Base-by-base conservation (phyloP, 2,329 filamentous ascomycete species). In the Aspergillus costaricaensis region DNA sequence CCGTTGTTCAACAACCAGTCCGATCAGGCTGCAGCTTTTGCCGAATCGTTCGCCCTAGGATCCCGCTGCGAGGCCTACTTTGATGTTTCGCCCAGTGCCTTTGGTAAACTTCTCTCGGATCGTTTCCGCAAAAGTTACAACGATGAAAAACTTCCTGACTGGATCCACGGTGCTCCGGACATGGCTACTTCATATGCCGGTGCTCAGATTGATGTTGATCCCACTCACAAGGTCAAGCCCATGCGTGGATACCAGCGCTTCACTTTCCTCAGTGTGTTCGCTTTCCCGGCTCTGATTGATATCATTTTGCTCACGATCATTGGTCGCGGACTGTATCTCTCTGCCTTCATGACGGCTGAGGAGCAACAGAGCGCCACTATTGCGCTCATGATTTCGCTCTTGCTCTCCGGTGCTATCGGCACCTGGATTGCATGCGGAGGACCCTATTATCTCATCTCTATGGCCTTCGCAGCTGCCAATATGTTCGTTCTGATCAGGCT, bases 51-150 rank as follows among this genome's bases (percentile, higher is more conserved):
- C 72, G 86, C 85, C 0, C 76, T 88, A 1, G 86, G 86, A 1
- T 88, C 86, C 3, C 83, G 85, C 57, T 88, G 86, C 67, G 85
- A 87, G 61, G 79, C 82, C 0, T 88, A 87, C 67, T 86, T 88
- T 60, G 85, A 85, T 60, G 80, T 88, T 52, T 68, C 76, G 2
- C 82, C 82, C 2, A 80, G 79, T 30, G 76, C 76, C 5, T 74
- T 85, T 36, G 82, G 82, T 54, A 79, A 79, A 58, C 64, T 79
- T 30, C 65, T 79, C 8, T 74, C 75, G 1, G 67, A 73, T 61
- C 73, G 77, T 4, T 80, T 83, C 65, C 72, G 80, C 25, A 71
- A 73, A 19, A 74, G 79, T 49, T 81, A 82, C 58, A 76, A 71
- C n/a, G 70, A 80, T 27, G 74, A 81, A 36, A 77, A 81, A 54